phyloP scores from a whole-genome alignment of 805 yeast species.

The Saturnispora galanensis region DNA sequence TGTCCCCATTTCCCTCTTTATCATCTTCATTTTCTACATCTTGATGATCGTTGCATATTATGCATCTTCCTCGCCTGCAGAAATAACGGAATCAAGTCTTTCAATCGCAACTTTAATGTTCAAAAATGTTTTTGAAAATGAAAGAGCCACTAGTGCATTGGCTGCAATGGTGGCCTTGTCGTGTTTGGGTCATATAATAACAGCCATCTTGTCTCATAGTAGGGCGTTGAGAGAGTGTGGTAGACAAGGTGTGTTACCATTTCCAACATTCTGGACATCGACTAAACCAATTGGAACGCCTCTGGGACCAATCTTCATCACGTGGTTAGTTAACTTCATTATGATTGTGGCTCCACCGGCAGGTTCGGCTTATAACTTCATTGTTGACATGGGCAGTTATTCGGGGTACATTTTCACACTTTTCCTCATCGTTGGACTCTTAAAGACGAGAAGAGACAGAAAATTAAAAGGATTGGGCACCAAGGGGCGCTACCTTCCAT shows the following conservation, averaged over 20 bases:
- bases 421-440: constrained; percentile 51
- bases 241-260: constrained; percentile 73
- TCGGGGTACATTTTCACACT: constrained; percentile 72
- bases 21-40: constrained; percentile 57
- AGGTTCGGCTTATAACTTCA: constrained; percentile 80
- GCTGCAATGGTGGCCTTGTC: constrained; percentile 73
- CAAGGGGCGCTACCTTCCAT: constrained; percentile 27
- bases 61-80: constrained; percentile 60
- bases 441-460: constrained; percentile 33
- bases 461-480: constrained; percentile 27
- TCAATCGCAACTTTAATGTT: constrained; percentile 72
- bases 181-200: constrained; percentile 72
- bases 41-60: constrained; percentile 72
- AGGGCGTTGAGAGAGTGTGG: constrained; percentile 74
- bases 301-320: constrained; percentile 61
- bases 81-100: constrained; percentile 49
- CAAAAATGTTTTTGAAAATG: constrained; percentile 54
- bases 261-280: constrained; percentile 59
- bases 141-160: constrained; percentile 53
- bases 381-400: constrained; percentile 69
- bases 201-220: constrained; percentile 79
- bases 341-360: constrained; percentile 76
- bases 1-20: constrained; percentile 62
- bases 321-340: constrained; percentile 64
- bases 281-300: constrained; percentile 70